These are phyloP conservation scores for Wickerhamomyces strasburgensis DNA, from an alignment of 805 yeast genomes.

Conservation along the genomic window DNA sequence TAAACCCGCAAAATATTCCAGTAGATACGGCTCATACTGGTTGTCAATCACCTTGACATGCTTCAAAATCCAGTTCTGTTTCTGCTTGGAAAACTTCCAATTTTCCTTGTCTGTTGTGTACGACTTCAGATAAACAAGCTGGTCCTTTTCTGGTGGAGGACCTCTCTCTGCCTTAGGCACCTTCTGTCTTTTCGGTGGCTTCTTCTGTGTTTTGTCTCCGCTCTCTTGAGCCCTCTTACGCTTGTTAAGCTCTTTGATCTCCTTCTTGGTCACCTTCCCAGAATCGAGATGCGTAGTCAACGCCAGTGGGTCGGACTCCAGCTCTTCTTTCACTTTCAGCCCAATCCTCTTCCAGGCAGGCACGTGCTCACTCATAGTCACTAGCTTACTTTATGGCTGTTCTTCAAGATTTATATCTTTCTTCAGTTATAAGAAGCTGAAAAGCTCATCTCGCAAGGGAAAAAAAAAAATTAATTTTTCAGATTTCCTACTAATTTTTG, in stretches of 20 bases:
- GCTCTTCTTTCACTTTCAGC: slow-evolving; percentile 48
- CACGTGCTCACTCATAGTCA: slow-evolving; percentile 27
- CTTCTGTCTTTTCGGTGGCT: slow-evolving; percentile 67
- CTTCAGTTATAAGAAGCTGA: neutral
- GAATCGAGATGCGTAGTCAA: slow-evolving; percentile 41
- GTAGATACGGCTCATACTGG: slow-evolving; percentile 46
- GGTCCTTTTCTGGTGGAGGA: slow-evolving; percentile 77
- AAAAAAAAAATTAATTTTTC: slow-evolving; percentile 2
- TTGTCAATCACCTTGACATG: slow-evolving; percentile 50
- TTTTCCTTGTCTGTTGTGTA: slow-evolving; percentile 48
- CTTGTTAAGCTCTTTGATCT: slow-evolving; percentile 36
- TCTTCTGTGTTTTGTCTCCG: slow-evolving; percentile 29
- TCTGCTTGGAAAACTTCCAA: slow-evolving; percentile 86
- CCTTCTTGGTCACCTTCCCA: slow-evolving; percentile 36
- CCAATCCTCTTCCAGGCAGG: slow-evolving; percentile 88
- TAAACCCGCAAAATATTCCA: slow-evolving; percentile 50
- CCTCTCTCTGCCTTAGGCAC: slow-evolving; percentile 61
- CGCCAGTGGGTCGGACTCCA: slow-evolving; percentile 41
- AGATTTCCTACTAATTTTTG: slow-evolving; percentile 10
- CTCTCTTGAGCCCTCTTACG: slow-evolving; percentile 11
- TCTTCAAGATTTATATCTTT: too few species aligned
- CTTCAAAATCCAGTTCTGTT: slow-evolving; percentile 79
- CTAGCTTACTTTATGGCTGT: too few species aligned
- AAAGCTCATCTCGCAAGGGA: slow-evolving; percentile 1
- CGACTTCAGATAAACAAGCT: slow-evolving; percentile 57